These are phyloP conservation scores for Lenzites betulinus DNA, from an alignment of 768 basidiomycete genomes.

Conservation along the genomic window DNA sequence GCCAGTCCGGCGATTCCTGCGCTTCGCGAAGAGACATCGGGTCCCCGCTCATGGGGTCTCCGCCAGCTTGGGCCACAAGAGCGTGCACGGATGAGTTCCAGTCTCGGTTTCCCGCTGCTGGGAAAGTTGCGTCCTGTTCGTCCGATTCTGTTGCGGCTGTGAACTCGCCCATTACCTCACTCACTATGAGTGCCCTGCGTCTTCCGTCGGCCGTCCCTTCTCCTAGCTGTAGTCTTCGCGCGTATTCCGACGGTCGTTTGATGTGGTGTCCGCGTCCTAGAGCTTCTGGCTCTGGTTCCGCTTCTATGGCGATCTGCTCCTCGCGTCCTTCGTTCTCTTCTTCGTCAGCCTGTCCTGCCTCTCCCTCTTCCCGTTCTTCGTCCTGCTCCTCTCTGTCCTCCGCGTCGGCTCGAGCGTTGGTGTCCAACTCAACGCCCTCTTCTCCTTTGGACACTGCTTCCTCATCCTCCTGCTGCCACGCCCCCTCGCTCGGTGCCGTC, in stretches of 20 bases:
- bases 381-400: no score
- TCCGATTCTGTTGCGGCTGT: not conserved
- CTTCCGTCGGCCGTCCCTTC: not conserved
- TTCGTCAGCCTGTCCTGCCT: not conserved
- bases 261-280: not conserved
- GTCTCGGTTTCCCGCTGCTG: not conserved
- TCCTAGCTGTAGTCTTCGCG: not conserved
- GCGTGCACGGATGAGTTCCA: not conserved
- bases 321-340: no score
- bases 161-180: not conserved
- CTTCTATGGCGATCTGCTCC: no score
- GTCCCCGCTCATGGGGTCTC: not conserved
- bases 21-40: constrained; percentile 21
- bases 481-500: no score
- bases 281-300: no score
- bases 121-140: not conserved
- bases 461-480: no score
- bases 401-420: no score
- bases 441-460: no score
- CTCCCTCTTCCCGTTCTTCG: not conserved
- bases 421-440: no score
- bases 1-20: constrained; percentile 15
- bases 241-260: not conserved
- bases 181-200: not conserved
- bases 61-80: no score